Evolutionary conservation across 2,329 filamentous ascomycete species (phyloP), one percentile per base, ranked within the genome.

Genomic region (Dactylonectria macrodidyma): DNA sequence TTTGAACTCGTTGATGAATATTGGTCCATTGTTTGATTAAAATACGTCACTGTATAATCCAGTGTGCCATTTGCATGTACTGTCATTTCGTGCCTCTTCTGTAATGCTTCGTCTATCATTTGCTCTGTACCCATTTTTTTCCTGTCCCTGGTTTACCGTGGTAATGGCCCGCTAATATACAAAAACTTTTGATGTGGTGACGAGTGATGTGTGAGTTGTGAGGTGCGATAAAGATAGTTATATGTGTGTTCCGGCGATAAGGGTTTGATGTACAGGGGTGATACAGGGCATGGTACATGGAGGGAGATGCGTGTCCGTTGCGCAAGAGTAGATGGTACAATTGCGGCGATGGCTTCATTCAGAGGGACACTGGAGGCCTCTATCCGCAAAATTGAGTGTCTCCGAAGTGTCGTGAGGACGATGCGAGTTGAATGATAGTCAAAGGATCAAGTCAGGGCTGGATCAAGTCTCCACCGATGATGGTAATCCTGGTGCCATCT

Each of bases 141-240:
- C 34, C 9, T 36, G 22, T 41, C 9, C 19, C 14, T 6, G 2
- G 19, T 48, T 12, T 22, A 47, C 52, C 34, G 60, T 61, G 9
- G 56, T 63, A 19, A 30, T 14, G 24, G 22, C 30, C 48, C 57
- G 54, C 52, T 74, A 67, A 46, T 69, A 56, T 74, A 74, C 64
- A 75, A 60, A 46, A 26, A 24, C 26, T 41, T 56, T n/a, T 24
- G 59, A 56, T 60, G 56, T 66, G 26, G 41, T 11, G 22, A 50
- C 24, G 54, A 59, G 38, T 46, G 30, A 36, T 60, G 50, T 64
- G 51, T 61, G 46, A 61, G 63, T 19, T 19, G 63, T 66, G 47
- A 66, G 58, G 52, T 46, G 19, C 30, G 26, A 47, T 36, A 14
- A 8, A 38, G 9, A 8, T 36, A 34, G 22, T 47, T 12, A 24